Evolutionary conservation across 1,139 yeast species (phyloP), one percentile per base, ranked within the genome.

Genomic region (Suhomyces terraborum): DNA sequence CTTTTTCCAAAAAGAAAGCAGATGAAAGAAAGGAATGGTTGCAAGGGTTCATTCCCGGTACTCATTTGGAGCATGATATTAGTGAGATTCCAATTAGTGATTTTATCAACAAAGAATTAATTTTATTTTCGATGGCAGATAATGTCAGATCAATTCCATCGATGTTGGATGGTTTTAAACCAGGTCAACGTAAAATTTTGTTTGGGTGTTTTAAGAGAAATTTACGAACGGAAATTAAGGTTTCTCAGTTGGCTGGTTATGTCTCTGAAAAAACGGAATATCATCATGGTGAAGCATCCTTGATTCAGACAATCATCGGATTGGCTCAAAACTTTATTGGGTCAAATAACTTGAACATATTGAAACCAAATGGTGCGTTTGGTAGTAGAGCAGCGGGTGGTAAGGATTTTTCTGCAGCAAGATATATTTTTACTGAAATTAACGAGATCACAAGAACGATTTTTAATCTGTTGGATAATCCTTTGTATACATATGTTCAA

Each of bases 361-460:
- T 94, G 52, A 77, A 82, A 62, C 98, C 99, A 33, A 86, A 84
- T 61, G 99, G 99, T 73, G 85, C 91, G 21, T 94, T 94, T 61
- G 99, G 99, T 76, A 84, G 97, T 2, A 81, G 99, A 67, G 93
- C 95, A 31, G 78, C 89, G 25, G 98, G 99, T 64, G 99, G 99
- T 69, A 94, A 94, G 61, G 98, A 94, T 72, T 94, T 89, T 19
- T 88, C 98, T n/a, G 97, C 98, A 32, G 85, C 97, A 46, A 91
- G 99, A 79, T 94, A 94, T 71, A 91, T 94, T 64, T 88, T 80
- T 61, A 94, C 99, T 0, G 93, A 88, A 56, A 67, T 93, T 52
- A 81, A 79, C 46, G 80, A 84, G 22, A 73, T 94, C 33, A 86
- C 98, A 0, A 73, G 85, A 49, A 80, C 73, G 40, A 77, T 91